These are phyloP conservation scores for Suillus americanus DNA, from an alignment of 768 basidiomycete genomes.

Conservation along the genomic window DNA sequence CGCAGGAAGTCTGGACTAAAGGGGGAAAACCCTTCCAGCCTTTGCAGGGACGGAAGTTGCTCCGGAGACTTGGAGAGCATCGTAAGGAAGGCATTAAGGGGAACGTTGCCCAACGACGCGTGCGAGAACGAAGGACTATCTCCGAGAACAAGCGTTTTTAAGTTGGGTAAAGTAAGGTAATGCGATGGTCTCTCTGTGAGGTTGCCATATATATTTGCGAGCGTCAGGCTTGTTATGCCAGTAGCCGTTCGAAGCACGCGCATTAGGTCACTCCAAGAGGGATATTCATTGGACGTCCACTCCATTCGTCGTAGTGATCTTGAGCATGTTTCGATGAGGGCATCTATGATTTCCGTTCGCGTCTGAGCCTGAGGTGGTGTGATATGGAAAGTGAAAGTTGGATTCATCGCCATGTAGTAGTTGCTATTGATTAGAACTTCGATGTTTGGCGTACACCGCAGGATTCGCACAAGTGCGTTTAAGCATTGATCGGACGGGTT, in stretches of 20 bases:
- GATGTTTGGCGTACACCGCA: conserved; percentile 43
- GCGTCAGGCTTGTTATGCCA: conserved; percentile 40
- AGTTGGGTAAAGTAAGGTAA: conserved; percentile 33
- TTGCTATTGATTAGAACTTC: conserved; percentile 44
- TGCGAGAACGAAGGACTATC: conserved; percentile 32
- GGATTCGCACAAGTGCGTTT: conserved; percentile 33
- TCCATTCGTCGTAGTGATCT: conserved; percentile 42
- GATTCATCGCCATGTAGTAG: conserved; percentile 24
- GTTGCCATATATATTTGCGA: conserved; percentile 40
- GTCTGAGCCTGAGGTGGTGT: conserved; percentile 26
- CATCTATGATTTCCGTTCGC: conserved; percentile 33
- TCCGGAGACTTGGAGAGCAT: conserved; percentile 33
- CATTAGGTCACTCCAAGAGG: conserved; percentile 39
- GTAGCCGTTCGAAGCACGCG: conserved; percentile 33
- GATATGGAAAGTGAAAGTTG: conserved; percentile 15
- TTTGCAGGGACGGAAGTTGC: conserved; percentile 39
- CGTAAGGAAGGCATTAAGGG: conserved; percentile 41
- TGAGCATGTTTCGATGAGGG: conserved; percentile 32
- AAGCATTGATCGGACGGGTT: conserved; percentile 25
- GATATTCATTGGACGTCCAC: conserved; percentile 46
- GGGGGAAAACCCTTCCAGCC: conserved; percentile 44
- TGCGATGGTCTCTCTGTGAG: conserved; percentile 19
- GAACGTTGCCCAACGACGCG: conserved; percentile 32
- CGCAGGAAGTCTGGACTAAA: conserved; percentile 41
- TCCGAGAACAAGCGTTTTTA: conserved; percentile 44